Base-by-base conservation (phyloP, 345 rosid species). In the Salix purpurea region DNA sequence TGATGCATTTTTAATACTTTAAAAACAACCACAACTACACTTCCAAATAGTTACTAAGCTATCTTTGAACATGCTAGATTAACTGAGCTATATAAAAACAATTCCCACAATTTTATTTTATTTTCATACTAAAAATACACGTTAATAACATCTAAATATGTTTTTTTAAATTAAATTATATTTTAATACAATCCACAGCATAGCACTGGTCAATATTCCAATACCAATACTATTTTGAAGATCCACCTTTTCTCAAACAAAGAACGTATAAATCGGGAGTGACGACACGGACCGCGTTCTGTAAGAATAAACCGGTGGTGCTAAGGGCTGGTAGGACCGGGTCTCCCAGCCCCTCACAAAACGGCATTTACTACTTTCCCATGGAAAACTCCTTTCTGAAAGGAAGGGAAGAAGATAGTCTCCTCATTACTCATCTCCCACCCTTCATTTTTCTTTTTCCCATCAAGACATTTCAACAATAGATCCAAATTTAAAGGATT, bases 401-500 rank as follows among this genome's bases (percentile, higher is more conserved):
- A 75, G 84, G 78, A 64, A 65, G 61, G 40, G 54, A 62, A 13
- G 54, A 28, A 15, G 82, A 76, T 72, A 67, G 56, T 72, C 82
- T 81, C 79, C 80, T 26, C 2, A 0, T 54, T 19, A 32, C 79
- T 54, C 60, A 70, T 84, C 82, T 79, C 85, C 72, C 78, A 80
- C 85, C 85, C 78, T 74, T 81, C 83, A 37, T 79, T 83, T 81
- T 83, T 40, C 30, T 40, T n/a, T 36, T 48, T 70, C 79, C 64
- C 64, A 58, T 23, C 64, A n/a, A 64, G 73, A 81, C 81, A 79
- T 85, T 85, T 85, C 88, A 83, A 86, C 83, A 4, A 74, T 73
- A 79, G 89, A 85, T 86, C 89, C 87, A 73, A 48, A 32, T 70
- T 88, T 85, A 39, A 60, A 78, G 89, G 85, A 61, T 79, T 72